Percentiles rank a stretch among this genome's conserved stretches.
Evolutionary conservation across 495 filamentous ascomycete species (phyloP).

Genomic region (Podospora anserina): DNA sequence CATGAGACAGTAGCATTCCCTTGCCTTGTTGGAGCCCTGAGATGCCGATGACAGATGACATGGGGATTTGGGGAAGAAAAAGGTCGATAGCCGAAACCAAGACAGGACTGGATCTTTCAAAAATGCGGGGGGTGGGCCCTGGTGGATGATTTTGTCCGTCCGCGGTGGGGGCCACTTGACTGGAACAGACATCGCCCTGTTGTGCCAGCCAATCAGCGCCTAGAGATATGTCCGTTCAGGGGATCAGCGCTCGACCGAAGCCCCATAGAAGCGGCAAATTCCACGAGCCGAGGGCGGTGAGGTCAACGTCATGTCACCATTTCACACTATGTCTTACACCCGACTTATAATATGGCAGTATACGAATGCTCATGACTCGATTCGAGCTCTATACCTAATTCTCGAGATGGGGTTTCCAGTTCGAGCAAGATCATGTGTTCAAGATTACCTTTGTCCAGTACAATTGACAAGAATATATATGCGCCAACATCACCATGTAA

Average conservation of each 20-base stretch:
- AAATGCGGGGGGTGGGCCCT: conserved; percentile 3
- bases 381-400: not conserved
- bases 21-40: not conserved
- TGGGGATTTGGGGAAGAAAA: not conserved
- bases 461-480: too few relatives aligned
- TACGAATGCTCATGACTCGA: not conserved
- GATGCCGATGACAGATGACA: not conserved
- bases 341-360: too few relatives aligned
- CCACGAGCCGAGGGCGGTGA: conserved; percentile 4
- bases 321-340: too few relatives aligned
- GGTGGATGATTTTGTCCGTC: not conserved
- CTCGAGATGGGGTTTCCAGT: not conserved
- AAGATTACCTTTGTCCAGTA: not conserved
- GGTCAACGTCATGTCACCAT: not conserved
- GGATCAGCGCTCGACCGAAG: not conserved
- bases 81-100: conserved; percentile 7
- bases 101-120: conserved; percentile 2
- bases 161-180: not conserved
- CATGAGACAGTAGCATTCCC: conserved; percentile 2
- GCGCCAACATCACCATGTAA: too few relatives aligned
- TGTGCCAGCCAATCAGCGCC: conserved; percentile 1
- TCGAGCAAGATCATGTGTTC: not conserved
- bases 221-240: not conserved
- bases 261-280: not conserved
- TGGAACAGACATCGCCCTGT: conserved; percentile 3